A percentile compares a stretch with the other conserved stretches of the same genome.
phyloP scores from a whole-genome alignment of 345 rosid genomes.

The Populus euphratica region DNA sequence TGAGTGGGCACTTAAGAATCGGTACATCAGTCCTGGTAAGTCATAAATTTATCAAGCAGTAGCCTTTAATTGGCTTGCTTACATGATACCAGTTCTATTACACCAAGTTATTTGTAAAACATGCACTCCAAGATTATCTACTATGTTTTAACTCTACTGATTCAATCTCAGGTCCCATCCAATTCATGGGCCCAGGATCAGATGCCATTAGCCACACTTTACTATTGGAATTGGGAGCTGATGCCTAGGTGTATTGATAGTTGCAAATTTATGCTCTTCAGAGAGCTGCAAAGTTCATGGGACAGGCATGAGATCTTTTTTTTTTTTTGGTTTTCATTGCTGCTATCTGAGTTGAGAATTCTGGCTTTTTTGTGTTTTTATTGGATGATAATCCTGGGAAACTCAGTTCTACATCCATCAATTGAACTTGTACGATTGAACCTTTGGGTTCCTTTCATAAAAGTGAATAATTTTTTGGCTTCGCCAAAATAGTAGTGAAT shows the following conservation, averaged over 20 bases:
- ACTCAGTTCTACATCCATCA: not conserved
- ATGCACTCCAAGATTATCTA: not conserved
- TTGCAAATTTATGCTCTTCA: not conserved
- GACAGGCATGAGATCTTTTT: not conserved
- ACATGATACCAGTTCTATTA: not conserved
- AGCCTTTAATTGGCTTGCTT: not conserved
- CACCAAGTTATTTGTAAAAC: not conserved
- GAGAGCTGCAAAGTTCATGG: not conserved
- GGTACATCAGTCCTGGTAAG: slow-evolving; percentile 93
- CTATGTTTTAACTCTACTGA: not conserved
- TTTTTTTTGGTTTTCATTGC: not conserved
- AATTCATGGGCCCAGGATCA: slow-evolving; percentile 71
- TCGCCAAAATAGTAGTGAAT: too few relatives aligned
- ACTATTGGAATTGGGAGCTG: slow-evolving; percentile 70
- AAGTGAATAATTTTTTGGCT: too few relatives aligned
- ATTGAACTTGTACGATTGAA: slow-evolving; percentile 2
- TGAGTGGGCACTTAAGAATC: slow-evolving; percentile 82
- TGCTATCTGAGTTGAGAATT: not conserved
- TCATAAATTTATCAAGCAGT: slow-evolving; percentile 2
- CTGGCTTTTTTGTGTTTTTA: not conserved
- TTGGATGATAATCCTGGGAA: not conserved
- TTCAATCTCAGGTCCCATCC: slow-evolving; percentile 68
- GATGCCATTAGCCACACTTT: slow-evolving; percentile 63
- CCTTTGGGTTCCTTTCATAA: not conserved
- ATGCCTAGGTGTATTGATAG: slow-evolving; percentile 26